Conservation (phyloP, 345 rosid species). For the Viola odorata region DNA sequence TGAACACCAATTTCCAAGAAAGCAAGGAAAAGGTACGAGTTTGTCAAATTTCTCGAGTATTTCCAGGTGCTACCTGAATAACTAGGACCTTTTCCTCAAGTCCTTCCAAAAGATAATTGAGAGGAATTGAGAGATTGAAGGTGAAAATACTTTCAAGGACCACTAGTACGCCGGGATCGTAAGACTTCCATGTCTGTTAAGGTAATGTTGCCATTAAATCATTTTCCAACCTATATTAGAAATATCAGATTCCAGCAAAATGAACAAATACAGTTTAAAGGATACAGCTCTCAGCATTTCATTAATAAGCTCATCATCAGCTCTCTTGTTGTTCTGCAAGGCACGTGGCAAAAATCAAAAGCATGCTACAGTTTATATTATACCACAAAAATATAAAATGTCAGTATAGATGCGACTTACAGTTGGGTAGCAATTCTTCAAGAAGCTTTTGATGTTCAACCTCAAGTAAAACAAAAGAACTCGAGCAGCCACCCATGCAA, state of each 20-base stretch:
- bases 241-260: neutral
- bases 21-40: neutral
- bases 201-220: slow-evolving; percentile 23
- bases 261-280: slow-evolving; percentile 18
- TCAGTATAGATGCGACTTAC: slow-evolving; percentile 33
- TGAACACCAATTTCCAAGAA: neutral
- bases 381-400: no score
- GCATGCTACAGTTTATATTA: no score
- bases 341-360: slow-evolving; percentile 11
- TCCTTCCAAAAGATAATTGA: slow-evolving; percentile 65
- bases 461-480: slow-evolving; percentile 57
- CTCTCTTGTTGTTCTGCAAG: slow-evolving; percentile 65
- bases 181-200: slow-evolving; percentile 54
- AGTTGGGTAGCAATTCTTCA: slow-evolving; percentile 71
- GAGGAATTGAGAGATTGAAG: slow-evolving; percentile 72
- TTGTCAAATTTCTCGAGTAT: neutral
- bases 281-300: slow-evolving; percentile 98
- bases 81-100: slow-evolving; percentile 49
- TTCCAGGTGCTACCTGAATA: slow-evolving; percentile 50
- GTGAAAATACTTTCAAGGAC: slow-evolving; percentile 84
- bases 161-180: slow-evolving; percentile 69
- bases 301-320: slow-evolving; percentile 60
- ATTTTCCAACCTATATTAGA: neutral
- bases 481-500: slow-evolving; percentile 60
- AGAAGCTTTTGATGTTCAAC: slow-evolving; percentile 42